A percentile compares a stretch with the other conserved stretches of the same genome.
Conservation (phyloP, 345 rosid genomes). For the Camelina laxa region DNA sequence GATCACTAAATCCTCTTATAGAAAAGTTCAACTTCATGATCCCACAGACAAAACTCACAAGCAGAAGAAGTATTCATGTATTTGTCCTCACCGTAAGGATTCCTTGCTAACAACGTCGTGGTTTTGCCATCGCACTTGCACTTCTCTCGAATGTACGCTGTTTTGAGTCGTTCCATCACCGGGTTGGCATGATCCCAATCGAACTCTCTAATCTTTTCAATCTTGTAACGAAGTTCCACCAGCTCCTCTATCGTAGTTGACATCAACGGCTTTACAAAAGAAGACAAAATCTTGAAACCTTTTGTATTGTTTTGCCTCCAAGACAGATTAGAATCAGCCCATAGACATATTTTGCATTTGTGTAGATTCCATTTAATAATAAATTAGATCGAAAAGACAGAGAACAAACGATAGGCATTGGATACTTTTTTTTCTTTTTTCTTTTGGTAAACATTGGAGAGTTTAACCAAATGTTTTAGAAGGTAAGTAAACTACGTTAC, state of each 20-base stretch:
- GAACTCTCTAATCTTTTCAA: neutral
- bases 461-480: no score
- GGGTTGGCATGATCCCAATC: neutral
- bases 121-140: constrained; percentile 35
- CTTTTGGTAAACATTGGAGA: no score
- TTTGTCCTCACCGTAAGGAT: neutral
- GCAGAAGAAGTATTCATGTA: constrained; percentile 16
- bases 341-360: constrained; percentile 36
- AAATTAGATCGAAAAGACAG: no score
- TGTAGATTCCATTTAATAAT: no score
- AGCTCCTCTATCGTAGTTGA: constrained; percentile 20
- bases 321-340: constrained; percentile 31
- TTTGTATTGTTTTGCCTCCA: constrained; percentile 28
- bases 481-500: no score
- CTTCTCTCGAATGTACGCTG: neutral
- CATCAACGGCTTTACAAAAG: constrained; percentile 20
- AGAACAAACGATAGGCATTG: no score
- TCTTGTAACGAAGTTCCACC: neutral
- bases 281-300: constrained; percentile 27
- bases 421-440: no score
- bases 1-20: neutral
- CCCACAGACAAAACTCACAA: constrained; percentile 31
- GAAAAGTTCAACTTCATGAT: constrained; percentile 11
- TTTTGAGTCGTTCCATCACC: constrained; percentile 20
- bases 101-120: neutral